phyloP scores from a whole-genome alignment of 306 rosid species.

The Acacia melanoxylon region DNA sequence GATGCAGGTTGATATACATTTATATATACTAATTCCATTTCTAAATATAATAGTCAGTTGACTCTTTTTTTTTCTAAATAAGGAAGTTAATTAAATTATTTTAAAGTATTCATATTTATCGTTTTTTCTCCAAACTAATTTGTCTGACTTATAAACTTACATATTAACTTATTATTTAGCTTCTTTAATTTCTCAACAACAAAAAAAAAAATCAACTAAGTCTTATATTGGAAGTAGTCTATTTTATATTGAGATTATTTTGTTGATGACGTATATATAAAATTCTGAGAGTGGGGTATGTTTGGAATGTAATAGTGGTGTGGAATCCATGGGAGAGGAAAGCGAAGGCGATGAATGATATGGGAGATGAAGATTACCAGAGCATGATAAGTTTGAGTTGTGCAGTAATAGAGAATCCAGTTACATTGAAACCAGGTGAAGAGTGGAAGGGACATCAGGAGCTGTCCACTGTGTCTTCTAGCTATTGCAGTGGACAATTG shows the following conservation, averaged over 20 bases:
- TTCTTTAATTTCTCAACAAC: too few relatives aligned
- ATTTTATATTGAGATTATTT: not conserved
- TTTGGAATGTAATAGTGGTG: slow-evolving; percentile 43
- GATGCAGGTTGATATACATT: slow-evolving; percentile 57
- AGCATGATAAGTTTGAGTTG: slow-evolving; percentile 68
- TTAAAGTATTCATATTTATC: too few relatives aligned
- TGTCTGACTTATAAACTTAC: too few relatives aligned
- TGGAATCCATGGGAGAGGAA: slow-evolving; percentile 88
- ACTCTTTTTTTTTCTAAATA: too few relatives aligned
- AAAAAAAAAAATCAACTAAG: too few relatives aligned
- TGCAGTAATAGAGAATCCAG: slow-evolving; percentile 60
- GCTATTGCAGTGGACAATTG: slow-evolving; percentile 86
- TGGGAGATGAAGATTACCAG: slow-evolving; percentile 75
- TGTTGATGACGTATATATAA: too few relatives aligned
- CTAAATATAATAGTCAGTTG: too few relatives aligned
- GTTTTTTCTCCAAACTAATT: too few relatives aligned
- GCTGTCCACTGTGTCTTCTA: slow-evolving; percentile 67
- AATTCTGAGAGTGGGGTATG: not conserved
- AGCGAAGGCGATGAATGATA: slow-evolving; percentile 60
- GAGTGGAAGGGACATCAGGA: slow-evolving; percentile 85
- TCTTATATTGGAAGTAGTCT: too few relatives aligned
- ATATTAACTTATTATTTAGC: too few relatives aligned
- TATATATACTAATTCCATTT: too few relatives aligned
- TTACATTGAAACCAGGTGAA: slow-evolving; percentile 63
- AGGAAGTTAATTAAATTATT: too few relatives aligned